phyloP scores from a whole-genome alignment of 257 asterid species.

The Avicennia marina region DNA sequence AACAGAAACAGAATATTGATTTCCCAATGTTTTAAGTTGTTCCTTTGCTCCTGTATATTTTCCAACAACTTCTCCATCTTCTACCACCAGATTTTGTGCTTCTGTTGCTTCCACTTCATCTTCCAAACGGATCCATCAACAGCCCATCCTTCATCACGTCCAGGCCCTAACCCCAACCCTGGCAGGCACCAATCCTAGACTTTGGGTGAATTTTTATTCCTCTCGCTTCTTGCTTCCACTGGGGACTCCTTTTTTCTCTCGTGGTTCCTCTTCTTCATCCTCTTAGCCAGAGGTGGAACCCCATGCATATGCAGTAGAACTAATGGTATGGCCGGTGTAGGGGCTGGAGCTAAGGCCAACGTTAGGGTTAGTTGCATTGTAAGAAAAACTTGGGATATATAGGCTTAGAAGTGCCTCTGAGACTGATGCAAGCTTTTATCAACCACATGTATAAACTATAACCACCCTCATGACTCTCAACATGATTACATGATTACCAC shows the following conservation, averaged over 20 bases:
- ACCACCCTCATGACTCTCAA: constrained; percentile 14
- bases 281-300: constrained; percentile 24
- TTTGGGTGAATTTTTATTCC: constrained; percentile 3
- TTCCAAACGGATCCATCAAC: neutral
- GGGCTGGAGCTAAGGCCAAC: constrained; percentile 4
- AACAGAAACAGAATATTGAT: constrained; percentile 5
- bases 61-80: constrained; percentile 13
- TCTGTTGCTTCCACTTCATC: neutral
- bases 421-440: constrained; percentile 1
- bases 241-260: neutral
- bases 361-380: neutral
- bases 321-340: neutral
- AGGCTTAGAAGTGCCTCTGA: constrained; percentile 1
- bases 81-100: neutral
- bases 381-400: neutral
- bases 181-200: neutral
- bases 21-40: neutral
- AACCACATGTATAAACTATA: too few relatives aligned
- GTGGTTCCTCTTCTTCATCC: neutral
- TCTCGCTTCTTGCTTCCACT: constrained; percentile 1
- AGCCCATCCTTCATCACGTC: neutral
- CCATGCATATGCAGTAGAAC: constrained; percentile 15
- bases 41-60: constrained; percentile 3
- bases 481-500: constrained; percentile 31
- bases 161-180: constrained; percentile 1